Conservation (phyloP, 2,329 filamentous ascomycete genomes). For the Scytalidium sp. region DNA sequence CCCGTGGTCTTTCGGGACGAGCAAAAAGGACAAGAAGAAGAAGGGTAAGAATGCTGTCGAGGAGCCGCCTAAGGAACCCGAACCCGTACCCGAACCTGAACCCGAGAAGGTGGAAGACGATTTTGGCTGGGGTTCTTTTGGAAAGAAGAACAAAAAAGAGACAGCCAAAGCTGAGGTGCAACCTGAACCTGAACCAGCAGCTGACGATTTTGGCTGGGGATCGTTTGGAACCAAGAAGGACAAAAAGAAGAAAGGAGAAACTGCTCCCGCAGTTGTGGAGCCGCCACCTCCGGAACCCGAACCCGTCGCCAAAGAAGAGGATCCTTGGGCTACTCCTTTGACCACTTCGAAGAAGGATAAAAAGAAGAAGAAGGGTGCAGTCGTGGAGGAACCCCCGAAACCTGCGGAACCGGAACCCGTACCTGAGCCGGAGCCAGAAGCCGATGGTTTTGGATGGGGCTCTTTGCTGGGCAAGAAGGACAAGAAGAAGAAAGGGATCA, state of each 20-base stretch:
- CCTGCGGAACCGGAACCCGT: slow-evolving; percentile 29
- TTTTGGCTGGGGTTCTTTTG: slow-evolving; percentile 25
- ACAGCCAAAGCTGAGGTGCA: slow-evolving; percentile 19
- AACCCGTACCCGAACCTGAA: slow-evolving; percentile 28
- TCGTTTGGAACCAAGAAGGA: slow-evolving; percentile 44
- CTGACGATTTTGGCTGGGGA: slow-evolving; percentile 44
- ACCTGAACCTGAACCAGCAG: slow-evolving; percentile 21
- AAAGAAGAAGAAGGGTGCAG: slow-evolving; percentile 42
- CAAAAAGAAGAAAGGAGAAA: slow-evolving; percentile 39
- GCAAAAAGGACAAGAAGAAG: slow-evolving; percentile 52
- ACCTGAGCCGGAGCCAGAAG: slow-evolving; percentile 31
- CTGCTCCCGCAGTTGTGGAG: slow-evolving; percentile 22
- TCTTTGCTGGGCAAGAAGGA: slow-evolving; percentile 21
- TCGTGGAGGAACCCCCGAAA: slow-evolving; percentile 24
- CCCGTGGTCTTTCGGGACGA: slow-evolving; percentile 43
- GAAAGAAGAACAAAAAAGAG: slow-evolving; percentile 45
- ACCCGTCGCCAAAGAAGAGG: slow-evolving; percentile 27
- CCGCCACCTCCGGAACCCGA: slow-evolving; percentile 35
- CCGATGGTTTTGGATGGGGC: slow-evolving; percentile 34
- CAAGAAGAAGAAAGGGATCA: slow-evolving; percentile 37
- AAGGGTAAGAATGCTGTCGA: slow-evolving; percentile 31
- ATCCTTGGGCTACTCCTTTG: slow-evolving; percentile 1
- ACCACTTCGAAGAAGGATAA: slow-evolving; percentile 23
- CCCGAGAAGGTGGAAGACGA: slow-evolving; percentile 8
- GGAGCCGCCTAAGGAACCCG: slow-evolving; percentile 21